Evolutionary conservation across 2,329 filamentous ascomycete genomes (phyloP).

Genomic region (Tolypocladium pustulatum): DNA sequence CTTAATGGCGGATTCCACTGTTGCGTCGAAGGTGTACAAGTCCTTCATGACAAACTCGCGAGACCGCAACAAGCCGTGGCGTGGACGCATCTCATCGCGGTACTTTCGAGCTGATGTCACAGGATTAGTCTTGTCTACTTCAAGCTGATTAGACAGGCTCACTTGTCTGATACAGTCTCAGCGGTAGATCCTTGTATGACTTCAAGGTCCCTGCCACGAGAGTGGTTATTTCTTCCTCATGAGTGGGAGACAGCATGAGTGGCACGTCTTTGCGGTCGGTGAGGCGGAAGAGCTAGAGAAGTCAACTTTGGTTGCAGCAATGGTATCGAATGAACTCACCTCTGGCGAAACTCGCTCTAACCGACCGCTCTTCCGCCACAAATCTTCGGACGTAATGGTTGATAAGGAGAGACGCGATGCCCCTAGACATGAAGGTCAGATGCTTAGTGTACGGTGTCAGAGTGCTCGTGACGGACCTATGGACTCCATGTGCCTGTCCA

Average conservation of each 20-base stretch:
- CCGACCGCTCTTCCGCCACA: constrained; percentile 80
- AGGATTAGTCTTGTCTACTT: constrained; percentile 8
- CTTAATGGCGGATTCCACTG: constrained; percentile 53
- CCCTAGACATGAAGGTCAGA: constrained; percentile 29
- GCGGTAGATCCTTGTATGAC: constrained; percentile 77
- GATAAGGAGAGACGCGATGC: constrained; percentile 78
- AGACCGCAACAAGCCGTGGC: constrained; percentile 77
- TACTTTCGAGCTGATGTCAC: constrained; percentile 66
- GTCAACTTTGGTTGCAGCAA: not conserved
- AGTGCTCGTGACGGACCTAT: constrained; percentile 39
- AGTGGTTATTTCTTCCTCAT: constrained; percentile 90
- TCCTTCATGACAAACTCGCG: constrained; percentile 98
- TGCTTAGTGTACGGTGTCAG: not conserved
- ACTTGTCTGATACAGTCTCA: constrained; percentile 87
- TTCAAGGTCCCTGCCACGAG: constrained; percentile 63
- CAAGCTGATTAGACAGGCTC: constrained; percentile 15
- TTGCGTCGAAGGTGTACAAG: constrained; percentile 85
- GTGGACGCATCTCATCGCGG: constrained; percentile 79
- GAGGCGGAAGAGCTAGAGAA: constrained; percentile 64
- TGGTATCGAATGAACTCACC: constrained; percentile 27
- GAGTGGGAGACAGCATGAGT: constrained; percentile 79
- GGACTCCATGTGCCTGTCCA: constrained; percentile 80
- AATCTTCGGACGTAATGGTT: constrained; percentile 69
- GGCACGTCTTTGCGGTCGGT: constrained; percentile 64
- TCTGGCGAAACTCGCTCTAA: constrained; percentile 64